A percentile compares a stretch with the other conserved stretches of the same genome.
These are phyloP conservation scores for Malania oleifera DNA, from an alignment of 164 flowering plant genomes.

Conservation along the genomic window DNA sequence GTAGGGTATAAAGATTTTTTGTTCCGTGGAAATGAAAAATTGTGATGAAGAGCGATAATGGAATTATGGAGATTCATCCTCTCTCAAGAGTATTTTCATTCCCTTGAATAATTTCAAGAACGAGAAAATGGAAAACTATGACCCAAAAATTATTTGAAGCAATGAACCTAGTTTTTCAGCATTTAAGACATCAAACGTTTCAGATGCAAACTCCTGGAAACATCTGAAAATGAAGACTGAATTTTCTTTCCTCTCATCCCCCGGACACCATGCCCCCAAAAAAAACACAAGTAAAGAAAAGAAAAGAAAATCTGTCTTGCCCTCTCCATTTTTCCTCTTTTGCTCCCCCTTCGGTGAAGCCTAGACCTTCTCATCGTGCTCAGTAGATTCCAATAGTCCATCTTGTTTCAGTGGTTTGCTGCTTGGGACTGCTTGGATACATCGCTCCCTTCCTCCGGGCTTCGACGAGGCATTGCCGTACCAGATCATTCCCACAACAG, in stretches of 20 bases:
- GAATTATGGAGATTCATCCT: constrained; percentile 15
- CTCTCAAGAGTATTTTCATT: constrained; percentile 14
- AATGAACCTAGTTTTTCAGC: too few relatives aligned
- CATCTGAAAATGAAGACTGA: background rate
- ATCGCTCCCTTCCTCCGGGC: constrained; percentile 82
- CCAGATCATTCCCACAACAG: constrained; percentile 84
- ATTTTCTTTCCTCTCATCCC: background rate
- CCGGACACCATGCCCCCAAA: too few relatives aligned
- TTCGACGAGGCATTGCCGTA: constrained; percentile 83
- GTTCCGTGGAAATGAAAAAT: too few relatives aligned
- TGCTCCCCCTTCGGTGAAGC: background rate
- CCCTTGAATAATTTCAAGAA: constrained; percentile 14
- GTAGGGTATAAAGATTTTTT: too few relatives aligned
- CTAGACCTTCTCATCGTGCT: constrained; percentile 46
- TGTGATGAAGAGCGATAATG: constrained; percentile 16
- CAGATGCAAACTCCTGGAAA: constrained; percentile 10
- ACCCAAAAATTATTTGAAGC: constrained; percentile 13
- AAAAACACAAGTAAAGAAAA: too few relatives aligned
- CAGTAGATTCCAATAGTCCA: constrained; percentile 30
- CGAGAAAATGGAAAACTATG: constrained; percentile 10
- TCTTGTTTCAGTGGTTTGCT: constrained; percentile 36
- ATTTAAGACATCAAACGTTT: constrained; percentile 8
- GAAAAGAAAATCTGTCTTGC: too few relatives aligned
- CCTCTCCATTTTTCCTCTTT: background rate
- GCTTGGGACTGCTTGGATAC: constrained; percentile 32